Evolutionary conservation across 2,329 filamentous ascomycete genomes (phyloP), one percentile per base, ranked within the genome.

Genomic region (Epichloe amarillans): DNA sequence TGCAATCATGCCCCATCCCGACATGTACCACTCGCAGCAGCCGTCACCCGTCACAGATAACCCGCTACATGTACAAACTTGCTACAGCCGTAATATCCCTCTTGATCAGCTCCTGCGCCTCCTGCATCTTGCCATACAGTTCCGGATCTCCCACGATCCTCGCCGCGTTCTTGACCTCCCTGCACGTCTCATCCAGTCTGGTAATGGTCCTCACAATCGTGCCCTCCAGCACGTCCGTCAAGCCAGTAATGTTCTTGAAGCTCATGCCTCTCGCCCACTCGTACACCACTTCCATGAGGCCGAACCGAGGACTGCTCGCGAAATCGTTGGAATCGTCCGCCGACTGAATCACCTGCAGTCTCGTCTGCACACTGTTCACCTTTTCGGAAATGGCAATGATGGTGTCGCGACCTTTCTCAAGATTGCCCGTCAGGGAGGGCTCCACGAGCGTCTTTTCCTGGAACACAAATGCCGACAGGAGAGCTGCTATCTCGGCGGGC

Each of bases 261-360:
- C 87, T 91, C 88, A 97, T 97, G 26, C 93, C 93, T 47, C 88
- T 76, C 10, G 93, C 93, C 93, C 93, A 98, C 67, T 98, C 93
- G 65, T 97, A 96, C 36, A 98, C 94, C 0, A 98, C 93, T 67
- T 98, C 93, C 64, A 95, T 89, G 51, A 98, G 77, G 1, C 91
- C 93, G 64, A 98, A 98, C 10, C 91, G 79, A 2, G 90, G 88
- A 50, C 84, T 78, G 53, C 82, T 88, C 37, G 87, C 85, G 62
- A 96, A 96, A 66, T 97, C 91, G 61, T 94, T 95, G 52, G 84
- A 85, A 63, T 96, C 91, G 50, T 97, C 91, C 1, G 84, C 78
- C 0, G 86, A 87, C 52, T 95, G 80, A 52, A 97, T 91, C 33
- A 98, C 91, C 69, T 98, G 93, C 62, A 95, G 84, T 53, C 86